A percentile compares a stretch with the other conserved stretches of the same genome.
These are phyloP conservation scores for Xerocomellus chrysenteron DNA, from an alignment of 768 basidiomycete species.

Conservation along the genomic window DNA sequence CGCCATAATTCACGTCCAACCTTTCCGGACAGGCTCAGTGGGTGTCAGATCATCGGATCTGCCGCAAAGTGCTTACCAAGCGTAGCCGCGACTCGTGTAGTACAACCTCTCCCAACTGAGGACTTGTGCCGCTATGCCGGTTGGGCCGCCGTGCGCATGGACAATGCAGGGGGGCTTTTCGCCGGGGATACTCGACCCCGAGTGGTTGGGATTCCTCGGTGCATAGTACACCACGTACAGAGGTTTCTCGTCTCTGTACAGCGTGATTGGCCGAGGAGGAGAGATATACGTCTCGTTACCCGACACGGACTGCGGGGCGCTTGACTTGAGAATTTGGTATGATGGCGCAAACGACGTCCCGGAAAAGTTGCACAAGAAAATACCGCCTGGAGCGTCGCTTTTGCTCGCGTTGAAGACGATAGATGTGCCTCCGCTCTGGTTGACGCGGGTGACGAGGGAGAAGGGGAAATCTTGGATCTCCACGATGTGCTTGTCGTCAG, in stretches of 20 bases:
- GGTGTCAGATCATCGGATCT: neutral
- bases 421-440: conserved; percentile 16
- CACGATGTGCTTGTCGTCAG: conserved; percentile 21
- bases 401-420: conserved; percentile 38
- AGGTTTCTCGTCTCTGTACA: conserved; percentile 37
- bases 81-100: conserved; percentile 71
- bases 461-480: conserved; percentile 36
- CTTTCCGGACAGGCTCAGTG: conserved; percentile 29
- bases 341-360: conserved; percentile 23
- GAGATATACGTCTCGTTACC: conserved; percentile 40
- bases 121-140: conserved; percentile 43
- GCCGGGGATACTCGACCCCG: conserved; percentile 42
- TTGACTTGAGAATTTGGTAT: conserved; percentile 23
- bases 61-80: conserved; percentile 47
- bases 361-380: conserved; percentile 32
- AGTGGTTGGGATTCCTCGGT: conserved; percentile 63
- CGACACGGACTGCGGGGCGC: conserved; percentile 16
- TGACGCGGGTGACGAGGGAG: conserved; percentile 27
- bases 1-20: conserved; percentile 77
- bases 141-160: conserved; percentile 73
- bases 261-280: conserved; percentile 45
- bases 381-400: conserved; percentile 30
- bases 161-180: conserved; percentile 72
- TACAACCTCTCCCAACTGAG: conserved; percentile 56
- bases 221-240: conserved; percentile 66